A percentile compares a stretch with the other conserved stretches of the same genome.
Conservation (phyloP, 2,329 filamentous ascomycete genomes). For the Chaetomiaceae sp. region DNA sequence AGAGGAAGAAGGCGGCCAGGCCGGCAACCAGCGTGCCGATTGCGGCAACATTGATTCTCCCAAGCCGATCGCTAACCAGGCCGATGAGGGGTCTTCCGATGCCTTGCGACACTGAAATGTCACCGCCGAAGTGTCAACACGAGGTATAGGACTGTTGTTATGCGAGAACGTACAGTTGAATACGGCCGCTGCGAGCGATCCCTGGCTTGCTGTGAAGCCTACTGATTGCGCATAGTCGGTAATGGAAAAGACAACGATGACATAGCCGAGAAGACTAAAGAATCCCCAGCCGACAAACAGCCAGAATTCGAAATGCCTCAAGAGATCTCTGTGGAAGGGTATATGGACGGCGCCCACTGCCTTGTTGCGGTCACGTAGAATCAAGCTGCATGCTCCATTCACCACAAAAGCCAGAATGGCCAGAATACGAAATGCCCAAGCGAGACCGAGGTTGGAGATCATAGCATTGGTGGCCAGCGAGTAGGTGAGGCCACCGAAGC, state of each 20-base stretch:
- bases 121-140: conserved; percentile 5
- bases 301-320: conserved; percentile 58
- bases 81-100: conserved; percentile 69
- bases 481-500: conserved; percentile 69
- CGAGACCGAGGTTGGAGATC: conserved; percentile 58
- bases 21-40: conserved; percentile 61
- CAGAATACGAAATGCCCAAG: conserved; percentile 63
- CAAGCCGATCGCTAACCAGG: conserved; percentile 64
- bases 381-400: conserved; percentile 57
- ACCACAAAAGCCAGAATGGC: conserved; percentile 60
- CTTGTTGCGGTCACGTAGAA: conserved; percentile 69
- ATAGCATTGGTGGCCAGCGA: conserved; percentile 64
- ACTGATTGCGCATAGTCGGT: conserved; percentile 68
- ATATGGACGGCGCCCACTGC: conserved; percentile 62
- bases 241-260: conserved; percentile 71
- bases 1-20: conserved; percentile 64
- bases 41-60: conserved; percentile 68
- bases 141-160: background rate
- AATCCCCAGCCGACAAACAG: conserved; percentile 64
- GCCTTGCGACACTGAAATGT: conserved; percentile 50
- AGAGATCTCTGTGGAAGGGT: conserved; percentile 60
- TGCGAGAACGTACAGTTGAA: conserved; percentile 53
- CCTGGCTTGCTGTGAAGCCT: conserved; percentile 63
- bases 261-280: conserved; percentile 69
- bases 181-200: conserved; percentile 66